Conservation (phyloP, 2,329 filamentous ascomycete genomes). For the Amphichorda felina region DNA sequence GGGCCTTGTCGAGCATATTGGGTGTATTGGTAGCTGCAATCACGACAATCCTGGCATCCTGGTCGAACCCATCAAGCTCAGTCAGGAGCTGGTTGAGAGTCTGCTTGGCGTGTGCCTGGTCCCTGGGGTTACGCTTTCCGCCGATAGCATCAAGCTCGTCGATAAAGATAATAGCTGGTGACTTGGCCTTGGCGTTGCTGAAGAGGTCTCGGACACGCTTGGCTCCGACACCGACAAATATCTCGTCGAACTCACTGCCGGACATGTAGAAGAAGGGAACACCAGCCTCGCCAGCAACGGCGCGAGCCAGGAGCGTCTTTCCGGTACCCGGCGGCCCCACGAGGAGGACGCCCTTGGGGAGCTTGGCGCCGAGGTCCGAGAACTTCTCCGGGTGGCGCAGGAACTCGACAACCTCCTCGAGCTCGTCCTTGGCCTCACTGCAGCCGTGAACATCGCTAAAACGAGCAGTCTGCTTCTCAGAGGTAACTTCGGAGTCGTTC, state of each 20-base stretch:
- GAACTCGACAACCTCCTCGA: slow-evolving; percentile 95
- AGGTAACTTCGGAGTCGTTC: slow-evolving; percentile 74
- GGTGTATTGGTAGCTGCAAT: slow-evolving; percentile 95
- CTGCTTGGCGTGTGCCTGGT: slow-evolving; percentile 92
- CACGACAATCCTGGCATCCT: slow-evolving; percentile 89
- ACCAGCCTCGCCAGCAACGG: slow-evolving; percentile 91
- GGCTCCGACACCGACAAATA: slow-evolving; percentile 93
- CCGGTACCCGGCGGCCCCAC: slow-evolving; percentile 94
- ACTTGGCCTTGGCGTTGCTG: slow-evolving; percentile 67
- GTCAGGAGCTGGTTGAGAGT: slow-evolving; percentile 95
- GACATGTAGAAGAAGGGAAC: slow-evolving; percentile 99
- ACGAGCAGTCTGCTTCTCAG: slow-evolving; percentile 81
- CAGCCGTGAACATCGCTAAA: slow-evolving; percentile 95
- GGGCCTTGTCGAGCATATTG: slow-evolving; percentile 83
- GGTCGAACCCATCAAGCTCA: slow-evolving; percentile 92
- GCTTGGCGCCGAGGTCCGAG: slow-evolving; percentile 84
- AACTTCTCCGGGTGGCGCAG: slow-evolving; percentile 88
- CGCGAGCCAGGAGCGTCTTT: slow-evolving; percentile 90
- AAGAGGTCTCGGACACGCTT: slow-evolving; percentile 97
- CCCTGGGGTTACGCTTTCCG: slow-evolving; percentile 81
- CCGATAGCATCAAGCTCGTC: slow-evolving; percentile 93
- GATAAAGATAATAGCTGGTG: slow-evolving; percentile 89
- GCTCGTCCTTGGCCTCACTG: slow-evolving; percentile 95
- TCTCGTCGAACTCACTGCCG: slow-evolving; percentile 94
- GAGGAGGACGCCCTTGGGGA: slow-evolving; percentile 91